Base-by-base conservation (phyloP, 768 basidiomycete species). In the Russula vinacea region DNA sequence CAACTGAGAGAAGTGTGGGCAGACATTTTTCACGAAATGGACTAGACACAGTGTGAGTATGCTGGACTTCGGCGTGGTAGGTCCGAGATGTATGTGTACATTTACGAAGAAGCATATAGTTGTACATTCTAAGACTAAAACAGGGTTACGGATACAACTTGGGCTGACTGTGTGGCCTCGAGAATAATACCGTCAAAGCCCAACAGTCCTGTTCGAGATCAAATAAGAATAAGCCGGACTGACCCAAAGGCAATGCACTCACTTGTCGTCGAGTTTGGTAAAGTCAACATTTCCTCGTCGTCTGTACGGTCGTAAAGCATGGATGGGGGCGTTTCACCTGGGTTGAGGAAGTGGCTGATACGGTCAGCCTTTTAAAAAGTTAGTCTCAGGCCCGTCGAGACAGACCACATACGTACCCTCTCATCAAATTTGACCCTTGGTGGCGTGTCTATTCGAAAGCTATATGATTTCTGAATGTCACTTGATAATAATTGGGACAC, bases 111-210 rank as follows among this genome's bases (percentile, higher is more conserved):
- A 24, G 40, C 44, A 51, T 57, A 29, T 5, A 2, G 29, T 33
- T 35, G 32, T 33, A 60, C 45, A 55, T 51, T 32, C 52, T 50
- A 50, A 9, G 44, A 24, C 50, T 67, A 88, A 74, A 90, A 89
- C 51, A 92, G 72, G 70, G 80, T 87, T 11, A 93, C 85, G 35
- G 87, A 79, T 19, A 88, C 82, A 32, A 94, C 87, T 69, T 91
- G 89, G 3, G 88, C 90, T 24, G 84, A 80, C 67, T 90, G 88
- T 13, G 88, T 85, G 14, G 88, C 87, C 70, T 94, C 92, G 33
- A 92, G 74, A 56, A 92, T 85, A 49, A 91, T 82, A 26, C 92
- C 91, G 64, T 92, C 87, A 70, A 90, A 92, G 35, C 91, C 90
- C 64, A 89, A 78, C 22, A 92, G 68, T 11, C 75, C 85, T 87